A percentile compares a stretch with the other conserved stretches of the same genome.
These are phyloP conservation scores for Pythium phragmitis DNA, from an alignment of 352 stramenopile genomes.

Conservation along the genomic window DNA sequence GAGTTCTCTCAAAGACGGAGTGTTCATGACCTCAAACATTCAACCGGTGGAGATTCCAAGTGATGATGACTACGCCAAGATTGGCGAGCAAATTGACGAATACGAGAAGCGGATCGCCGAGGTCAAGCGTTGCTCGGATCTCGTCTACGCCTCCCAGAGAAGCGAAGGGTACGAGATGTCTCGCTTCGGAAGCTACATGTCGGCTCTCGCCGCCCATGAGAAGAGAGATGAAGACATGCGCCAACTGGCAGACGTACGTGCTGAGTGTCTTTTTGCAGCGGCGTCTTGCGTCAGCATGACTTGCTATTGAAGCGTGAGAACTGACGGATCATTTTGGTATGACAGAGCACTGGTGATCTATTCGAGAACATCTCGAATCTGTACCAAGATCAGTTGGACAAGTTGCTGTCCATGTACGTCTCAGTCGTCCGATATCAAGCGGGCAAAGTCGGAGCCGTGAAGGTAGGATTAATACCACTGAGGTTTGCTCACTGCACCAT, in stretches of 20 bases:
- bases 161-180: conserved; percentile 87
- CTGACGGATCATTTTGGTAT: conserved; percentile 7
- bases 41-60: conserved; percentile 87
- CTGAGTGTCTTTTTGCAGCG: background rate
- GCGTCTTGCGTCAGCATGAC: no score
- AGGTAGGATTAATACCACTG: conserved; percentile 37
- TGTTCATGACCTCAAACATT: conserved; percentile 72
- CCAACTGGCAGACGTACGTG: conserved; percentile 54
- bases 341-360: conserved; percentile 64
- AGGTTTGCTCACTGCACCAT: background rate
- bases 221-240: conserved; percentile 78
- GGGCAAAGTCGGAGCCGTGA: conserved; percentile 84
- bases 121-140: conserved; percentile 78
- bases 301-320: background rate
- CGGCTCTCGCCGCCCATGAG: conserved; percentile 69
- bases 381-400: conserved; percentile 87
- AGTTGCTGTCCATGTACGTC: conserved; percentile 84
- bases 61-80: conserved; percentile 83
- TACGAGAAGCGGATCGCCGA: conserved; percentile 84
- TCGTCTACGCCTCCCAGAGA: conserved; percentile 77
- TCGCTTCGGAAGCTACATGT: conserved; percentile 82
- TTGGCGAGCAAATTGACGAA: conserved; percentile 84
- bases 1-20: conserved; percentile 80
- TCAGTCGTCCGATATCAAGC: conserved; percentile 84
- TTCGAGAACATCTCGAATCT: conserved; percentile 87